A percentile compares a stretch with the other conserved stretches of the same genome.
Conservation (phyloP, 192 early-diverging fungal genomes). For the Backusella mclennaniae region DNA sequence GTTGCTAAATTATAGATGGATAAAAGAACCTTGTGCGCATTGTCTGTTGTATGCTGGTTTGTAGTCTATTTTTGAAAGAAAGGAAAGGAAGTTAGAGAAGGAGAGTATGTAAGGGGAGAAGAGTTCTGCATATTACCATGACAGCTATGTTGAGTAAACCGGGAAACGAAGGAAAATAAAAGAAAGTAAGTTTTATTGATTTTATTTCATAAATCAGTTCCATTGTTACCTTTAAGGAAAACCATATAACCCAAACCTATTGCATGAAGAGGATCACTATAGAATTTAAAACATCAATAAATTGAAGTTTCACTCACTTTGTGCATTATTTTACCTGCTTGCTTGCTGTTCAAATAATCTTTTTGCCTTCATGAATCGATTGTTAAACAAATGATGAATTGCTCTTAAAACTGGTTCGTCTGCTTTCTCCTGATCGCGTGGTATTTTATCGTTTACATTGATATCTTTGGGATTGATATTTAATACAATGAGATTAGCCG, state of each 20-base stretch:
- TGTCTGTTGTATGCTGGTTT: conserved; percentile 37
- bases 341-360: conserved; percentile 20
- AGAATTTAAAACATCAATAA: not conserved
- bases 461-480: conserved; percentile 11
- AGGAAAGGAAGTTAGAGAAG: conserved; percentile 33
- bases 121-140: not conserved
- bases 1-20: conserved; percentile 21
- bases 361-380: conserved; percentile 34
- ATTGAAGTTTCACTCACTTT: not conserved
- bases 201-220: not conserved
- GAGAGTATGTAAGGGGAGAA: conserved; percentile 31
- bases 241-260: conserved; percentile 49
- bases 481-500: conserved; percentile 12
- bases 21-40: conserved; percentile 20
- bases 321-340: not conserved
- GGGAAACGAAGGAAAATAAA: not conserved
- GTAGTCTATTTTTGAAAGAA: conserved; percentile 33
- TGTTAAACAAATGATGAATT: conserved; percentile 33
- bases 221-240: conserved; percentile 49
- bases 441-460: conserved; percentile 16
- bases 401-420: conserved; percentile 26
- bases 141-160: not conserved
- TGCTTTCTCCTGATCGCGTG: conserved; percentile 29
- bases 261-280: conserved; percentile 48
- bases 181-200: not conserved